A percentile compares a stretch with the other conserved stretches of the same genome.
Conservation (phyloP, 495 filamentous ascomycete genomes). For the Clavariopsis aquatica region DNA sequence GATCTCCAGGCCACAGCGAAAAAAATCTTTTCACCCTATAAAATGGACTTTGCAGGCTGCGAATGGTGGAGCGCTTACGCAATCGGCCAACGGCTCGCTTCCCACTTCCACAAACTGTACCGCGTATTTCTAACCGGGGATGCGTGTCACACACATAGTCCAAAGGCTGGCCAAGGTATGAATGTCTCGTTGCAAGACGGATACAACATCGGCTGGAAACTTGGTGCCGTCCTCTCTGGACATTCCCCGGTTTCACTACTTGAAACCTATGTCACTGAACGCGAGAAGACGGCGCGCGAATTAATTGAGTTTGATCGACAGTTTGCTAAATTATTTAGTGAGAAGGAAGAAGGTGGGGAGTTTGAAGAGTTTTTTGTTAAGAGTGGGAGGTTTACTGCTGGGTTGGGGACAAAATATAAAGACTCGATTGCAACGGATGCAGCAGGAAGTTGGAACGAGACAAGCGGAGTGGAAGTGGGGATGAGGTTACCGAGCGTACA, state of each 20-base stretch:
- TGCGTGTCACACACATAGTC: slow-evolving; percentile 63
- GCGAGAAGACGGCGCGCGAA: slow-evolving; percentile 66
- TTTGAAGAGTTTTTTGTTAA: slow-evolving; percentile 63
- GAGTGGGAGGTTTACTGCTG: slow-evolving; percentile 65
- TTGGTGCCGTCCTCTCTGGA: slow-evolving; percentile 64
- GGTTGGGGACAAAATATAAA: slow-evolving; percentile 59
- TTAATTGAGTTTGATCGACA: slow-evolving; percentile 73
- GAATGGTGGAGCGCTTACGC: slow-evolving; percentile 63
- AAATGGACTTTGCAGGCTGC: slow-evolving; percentile 53
- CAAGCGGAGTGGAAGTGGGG: slow-evolving; percentile 53
- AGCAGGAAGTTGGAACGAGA: slow-evolving; percentile 37
- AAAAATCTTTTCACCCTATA: slow-evolving; percentile 60
- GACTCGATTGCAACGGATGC: slow-evolving; percentile 21
- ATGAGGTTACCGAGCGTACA: slow-evolving; percentile 60
- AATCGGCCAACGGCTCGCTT: slow-evolving; percentile 61
- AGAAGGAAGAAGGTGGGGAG: slow-evolving; percentile 25
- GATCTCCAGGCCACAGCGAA: slow-evolving; percentile 60
- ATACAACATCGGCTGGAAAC: slow-evolving; percentile 79
- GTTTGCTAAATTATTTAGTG: slow-evolving; percentile 64
- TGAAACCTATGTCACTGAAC: slow-evolving; percentile 69
- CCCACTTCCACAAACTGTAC: slow-evolving; percentile 56
- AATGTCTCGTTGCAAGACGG: slow-evolving; percentile 47
- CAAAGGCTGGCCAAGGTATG: slow-evolving; percentile 61
- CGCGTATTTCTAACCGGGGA: slow-evolving; percentile 62
- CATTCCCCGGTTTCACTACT: slow-evolving; percentile 58